Evolutionary conservation across 108 stramenopile species (phyloP).

Genomic region (Fragilaria crotonensis): DNA sequence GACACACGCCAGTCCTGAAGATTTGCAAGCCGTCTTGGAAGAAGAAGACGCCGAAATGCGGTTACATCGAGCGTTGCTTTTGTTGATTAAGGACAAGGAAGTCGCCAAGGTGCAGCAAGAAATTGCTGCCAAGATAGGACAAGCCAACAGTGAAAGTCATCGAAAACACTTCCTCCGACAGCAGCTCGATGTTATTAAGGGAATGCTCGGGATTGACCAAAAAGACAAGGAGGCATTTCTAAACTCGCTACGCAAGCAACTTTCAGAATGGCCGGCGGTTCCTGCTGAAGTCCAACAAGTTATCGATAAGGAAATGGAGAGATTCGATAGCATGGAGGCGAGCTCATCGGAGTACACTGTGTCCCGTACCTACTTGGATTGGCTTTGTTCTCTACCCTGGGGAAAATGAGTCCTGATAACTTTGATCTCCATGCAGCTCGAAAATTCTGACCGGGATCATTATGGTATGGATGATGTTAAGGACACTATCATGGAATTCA

Average conservation of each 20-base stretch:
- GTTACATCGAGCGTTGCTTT: slow-evolving; percentile 81
- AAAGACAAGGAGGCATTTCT: slow-evolving; percentile 95
- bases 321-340: slow-evolving; percentile 87
- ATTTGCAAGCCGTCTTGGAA: slow-evolving; percentile 91
- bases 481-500: slow-evolving; percentile 94
- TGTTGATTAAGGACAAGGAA: slow-evolving; percentile 86
- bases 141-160: slow-evolving; percentile 91
- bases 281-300: slow-evolving; percentile 65
- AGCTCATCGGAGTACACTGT: slow-evolving; percentile 95
- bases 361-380: slow-evolving; percentile 93
- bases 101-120: slow-evolving; percentile 90
- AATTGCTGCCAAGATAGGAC: slow-evolving; percentile 91
- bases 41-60: slow-evolving; percentile 85
- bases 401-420: slow-evolving; percentile 78
- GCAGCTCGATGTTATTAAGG: slow-evolving; percentile 98
- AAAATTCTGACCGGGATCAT: slow-evolving; percentile 86
- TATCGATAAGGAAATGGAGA: slow-evolving; percentile 89
- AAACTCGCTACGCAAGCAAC: slow-evolving; percentile 81
- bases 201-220: slow-evolving; percentile 97
- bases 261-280: slow-evolving; percentile 56
- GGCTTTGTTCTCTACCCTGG: slow-evolving; percentile 94
- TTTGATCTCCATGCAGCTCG: slow-evolving; percentile 80
- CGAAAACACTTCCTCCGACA: slow-evolving; percentile 93
- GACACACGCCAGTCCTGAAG: slow-evolving; percentile 74
- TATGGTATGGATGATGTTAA: slow-evolving; percentile 97